Base-by-base conservation (phyloP, 345 rosid genomes). In the Gossypium sturtianum region DNA sequence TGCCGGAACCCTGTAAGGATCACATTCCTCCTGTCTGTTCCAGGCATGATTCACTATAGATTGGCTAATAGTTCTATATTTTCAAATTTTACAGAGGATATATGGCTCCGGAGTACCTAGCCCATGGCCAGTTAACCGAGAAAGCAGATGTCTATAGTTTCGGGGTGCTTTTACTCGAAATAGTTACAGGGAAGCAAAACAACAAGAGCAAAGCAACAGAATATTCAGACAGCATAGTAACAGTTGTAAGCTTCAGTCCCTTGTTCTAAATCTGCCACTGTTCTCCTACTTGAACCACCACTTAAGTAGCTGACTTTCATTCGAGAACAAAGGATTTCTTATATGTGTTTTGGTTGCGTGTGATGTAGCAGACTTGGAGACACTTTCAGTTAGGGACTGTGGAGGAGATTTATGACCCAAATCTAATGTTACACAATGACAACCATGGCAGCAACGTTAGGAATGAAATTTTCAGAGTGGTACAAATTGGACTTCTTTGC, bases 81-180 rank as follows among this genome's bases (percentile, higher is more conserved):
- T 51, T 38, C 3, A 70, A 56, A 60, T 75, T 84, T 49, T 75
- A n/a, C 77, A 92, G 98, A 22, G 98, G 98, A 22, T 91, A 94
- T 76, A 92, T 94, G 97, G 97, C 98, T 75, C 98, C 97, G 0
- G 97, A 94, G 80, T 94, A 91, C 84, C 85, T 92, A 12, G 95
- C 93, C 22, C 91, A 94, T 71, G 99, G 99, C 61, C 98, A 90
- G 79, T 80, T 95, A 74, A 91, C 99, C 20, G 99, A 95, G 79
- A 95, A 93, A 77, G 98, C 79, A 53, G 99, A 95, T 68, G 90
- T 92, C 43, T 92, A 94, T 80, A 90, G 97, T 78, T 94, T 87
- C 17, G 98, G 97, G 3, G 97, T 94, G 57, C 91, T 94, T 63
- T 73, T 92, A 79, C 74, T 94, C 66, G 98, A 94, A 84, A 89